A percentile compares a stretch with the other conserved stretches of the same genome.
Evolutionary conservation across 2,329 filamentous ascomycete genomes (phyloP).

Genomic region (Tolypocladium cylindrosporum): DNA sequence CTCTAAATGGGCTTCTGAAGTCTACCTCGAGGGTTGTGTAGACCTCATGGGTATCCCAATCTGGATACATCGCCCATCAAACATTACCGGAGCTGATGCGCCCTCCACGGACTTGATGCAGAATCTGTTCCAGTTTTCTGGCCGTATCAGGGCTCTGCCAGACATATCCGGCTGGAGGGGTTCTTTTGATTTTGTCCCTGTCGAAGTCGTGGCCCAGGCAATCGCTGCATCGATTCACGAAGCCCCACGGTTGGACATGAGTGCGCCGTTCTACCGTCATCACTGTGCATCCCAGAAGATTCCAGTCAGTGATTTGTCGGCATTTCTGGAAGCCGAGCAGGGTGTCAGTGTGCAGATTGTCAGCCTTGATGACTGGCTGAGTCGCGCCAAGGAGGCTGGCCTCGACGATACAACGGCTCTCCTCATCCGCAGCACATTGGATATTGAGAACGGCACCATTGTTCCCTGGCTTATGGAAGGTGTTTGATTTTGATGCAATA

Average conservation of each 20-base stretch:
- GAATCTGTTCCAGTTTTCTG: neutral
- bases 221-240: neutral
- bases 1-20: slow-evolving; percentile 24
- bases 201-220: neutral
- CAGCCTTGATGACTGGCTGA: neutral
- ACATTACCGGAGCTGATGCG: neutral
- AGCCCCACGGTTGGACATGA: neutral
- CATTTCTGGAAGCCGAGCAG: neutral
- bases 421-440: neutral
- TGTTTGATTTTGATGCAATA: neutral
- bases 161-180: neutral
- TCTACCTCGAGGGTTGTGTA: slow-evolving; percentile 13
- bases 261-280: neutral
- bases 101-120: slow-evolving; percentile 1
- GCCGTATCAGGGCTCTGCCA: neutral
- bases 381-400: neutral
- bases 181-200: neutral
- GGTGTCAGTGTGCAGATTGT: neutral
- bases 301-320: neutral
- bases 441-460: neutral
- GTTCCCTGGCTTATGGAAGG: neutral
- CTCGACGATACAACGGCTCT: neutral
- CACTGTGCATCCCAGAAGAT: neutral
- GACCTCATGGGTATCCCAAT: neutral
- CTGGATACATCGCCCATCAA: neutral